Base-by-base conservation (phyloP, 257 asterid genomes). In the Gentiana dahurica region DNA sequence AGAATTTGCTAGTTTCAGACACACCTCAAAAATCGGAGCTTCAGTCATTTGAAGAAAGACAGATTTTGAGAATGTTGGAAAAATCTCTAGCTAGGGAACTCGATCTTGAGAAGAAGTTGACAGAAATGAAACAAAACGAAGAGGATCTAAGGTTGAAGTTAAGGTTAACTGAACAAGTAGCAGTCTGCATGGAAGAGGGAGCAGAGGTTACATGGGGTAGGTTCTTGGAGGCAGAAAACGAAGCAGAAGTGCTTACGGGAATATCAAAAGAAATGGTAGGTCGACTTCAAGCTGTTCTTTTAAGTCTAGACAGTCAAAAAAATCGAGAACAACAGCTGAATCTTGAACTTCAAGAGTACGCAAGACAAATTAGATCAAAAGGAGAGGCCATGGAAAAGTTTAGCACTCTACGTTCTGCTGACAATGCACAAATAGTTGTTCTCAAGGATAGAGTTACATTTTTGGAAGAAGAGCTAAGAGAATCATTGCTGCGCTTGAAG, bases 191-290 rank as follows among this genome's bases (percentile, higher is more conserved):
- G 96, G 96, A 91, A 73, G 96, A 85, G 82, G 94, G 89, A 8
- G 96, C 95, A 1, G 96, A 87, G 75, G 93, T 73, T 54, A 79
- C 82, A 35, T 87, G 92, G 95, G 84, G 88, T 36, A 70, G 92
- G 67, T 91, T 87, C 74, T 73, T 87, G 37, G 96, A 87, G 80
- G 85, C 95, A 0, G 98, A 87, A 59, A 85, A 79, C 58, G 55
- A 75, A 51, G 84, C 89, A 0, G 96, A 81, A 78, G 74, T 91
- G 15, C 77, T 85, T 4, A 76, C 75, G 93, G 94, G 85, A 57
- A 83, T 85, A 55, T 83, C 96, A 2, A 91, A 80, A 67, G 98
- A 85, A 60, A 71, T 78, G 74, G 61, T 74, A n/a, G 73, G 67
- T 12, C 83, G 76, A 45, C 71, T 81, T 57, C 93, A 78, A 61